Evolutionary conservation across 2,329 filamentous ascomycete species (phyloP), one percentile per base, ranked within the genome.

Genomic region (Niveomyces coronatus): DNA sequence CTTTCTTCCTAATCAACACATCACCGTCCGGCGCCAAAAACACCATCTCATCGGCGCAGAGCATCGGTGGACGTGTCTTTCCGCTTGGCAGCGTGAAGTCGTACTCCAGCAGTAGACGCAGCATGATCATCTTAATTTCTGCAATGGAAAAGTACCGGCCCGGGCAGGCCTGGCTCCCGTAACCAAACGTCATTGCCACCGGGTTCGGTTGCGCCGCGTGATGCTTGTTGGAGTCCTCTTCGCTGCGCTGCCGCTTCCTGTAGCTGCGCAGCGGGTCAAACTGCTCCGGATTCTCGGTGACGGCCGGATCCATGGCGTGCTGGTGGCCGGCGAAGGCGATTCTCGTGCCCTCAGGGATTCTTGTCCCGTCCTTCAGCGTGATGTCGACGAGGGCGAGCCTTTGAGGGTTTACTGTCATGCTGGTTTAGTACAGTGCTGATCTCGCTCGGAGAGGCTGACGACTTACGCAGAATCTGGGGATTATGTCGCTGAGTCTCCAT

Each of bases 111-210:
- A 24, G 23, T 13, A 24, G 23, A 8, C 23, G 8, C 23, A 56
- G 53, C 3, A 65, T 46, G 19, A 64, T 54, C 39, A 64, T 43
- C 48, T 66, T 65, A 47, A 65, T 58, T 48, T 64, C 56, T 43
- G 58, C 54, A 18, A 52, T 49, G 15, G 61, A 60, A 45, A 65
- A 63, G 52, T 63, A 63, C 3, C 61, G 57, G 7, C 62, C 62
- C 0, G 60, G 60, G 42, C 58, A 61, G 9, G 58, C 58, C 47
- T 60, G 55, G 14, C 52, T 52, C 22, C 57, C 58, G 0, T 57
- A 53, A 3, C 58, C 58, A 33, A 60, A 61, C 30, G 53, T 54
- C 41, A 57, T 49, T 31, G 47, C 53, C 6, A 51, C 45, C 42
- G 54, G 49, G 11, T 49, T 47, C 11, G 39, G 34, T 22, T 4